These are phyloP conservation scores for Lentinula edodes DNA, from an alignment of 768 basidiomycete genomes.

Conservation along the genomic window DNA sequence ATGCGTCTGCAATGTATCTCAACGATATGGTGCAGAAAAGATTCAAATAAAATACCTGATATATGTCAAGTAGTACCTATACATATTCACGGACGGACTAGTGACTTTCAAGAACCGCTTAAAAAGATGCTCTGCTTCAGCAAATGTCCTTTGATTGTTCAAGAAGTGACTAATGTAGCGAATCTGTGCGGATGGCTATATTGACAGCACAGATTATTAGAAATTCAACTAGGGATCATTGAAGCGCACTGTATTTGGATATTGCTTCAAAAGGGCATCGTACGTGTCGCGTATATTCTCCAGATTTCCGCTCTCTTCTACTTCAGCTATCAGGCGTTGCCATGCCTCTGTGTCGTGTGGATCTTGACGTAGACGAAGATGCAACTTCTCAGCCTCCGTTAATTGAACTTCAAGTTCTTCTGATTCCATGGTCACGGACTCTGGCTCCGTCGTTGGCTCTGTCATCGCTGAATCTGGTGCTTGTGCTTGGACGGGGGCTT, in stretches of 20 bases:
- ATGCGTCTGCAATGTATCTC: conserved; percentile 45
- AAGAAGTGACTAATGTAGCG: conserved; percentile 78
- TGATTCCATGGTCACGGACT: background rate
- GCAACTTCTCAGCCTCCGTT: conserved; percentile 64
- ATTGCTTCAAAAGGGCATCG: conserved; percentile 75
- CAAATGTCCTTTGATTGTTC: conserved; percentile 56
- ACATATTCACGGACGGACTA: conserved; percentile 85
- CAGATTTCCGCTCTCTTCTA: conserved; percentile 73
- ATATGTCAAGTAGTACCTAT: conserved; percentile 91
- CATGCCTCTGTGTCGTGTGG: conserved; percentile 72
- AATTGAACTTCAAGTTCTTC: background rate
- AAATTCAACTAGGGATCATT: background rate
- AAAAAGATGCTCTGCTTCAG: conserved; percentile 84
- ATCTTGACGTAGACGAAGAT: conserved; percentile 55
- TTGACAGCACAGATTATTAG: conserved; percentile 1
- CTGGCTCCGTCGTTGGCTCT: background rate
- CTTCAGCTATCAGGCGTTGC: conserved; percentile 71
- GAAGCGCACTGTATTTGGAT: conserved; percentile 82
- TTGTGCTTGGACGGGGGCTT: background rate
- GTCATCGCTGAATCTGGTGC: background rate
- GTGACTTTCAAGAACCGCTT: conserved; percentile 70
- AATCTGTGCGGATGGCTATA: conserved; percentile 77
- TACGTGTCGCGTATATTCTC: conserved; percentile 77
- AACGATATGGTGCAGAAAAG: conserved; percentile 9
- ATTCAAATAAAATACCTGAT: conserved; percentile 52